These are phyloP conservation scores for Phylloporus sp. DNA, from an alignment of 768 basidiomycete genomes.

Conservation along the genomic window DNA sequence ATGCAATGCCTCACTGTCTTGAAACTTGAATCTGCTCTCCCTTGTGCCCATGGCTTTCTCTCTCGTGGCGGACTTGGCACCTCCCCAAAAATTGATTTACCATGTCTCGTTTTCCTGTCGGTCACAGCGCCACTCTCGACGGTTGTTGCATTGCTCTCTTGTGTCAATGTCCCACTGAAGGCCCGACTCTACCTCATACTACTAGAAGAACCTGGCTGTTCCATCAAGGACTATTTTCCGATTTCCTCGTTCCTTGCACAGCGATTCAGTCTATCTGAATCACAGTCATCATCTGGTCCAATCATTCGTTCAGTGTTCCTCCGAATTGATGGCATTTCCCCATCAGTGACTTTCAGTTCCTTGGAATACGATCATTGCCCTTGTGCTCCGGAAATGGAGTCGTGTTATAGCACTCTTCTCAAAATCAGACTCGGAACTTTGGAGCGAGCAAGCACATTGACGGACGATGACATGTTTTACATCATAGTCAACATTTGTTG, in stretches of 20 bases:
- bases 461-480: not conserved
- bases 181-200: not conserved
- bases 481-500: not conserved
- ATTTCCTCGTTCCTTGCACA: not conserved
- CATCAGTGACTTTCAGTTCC: not conserved
- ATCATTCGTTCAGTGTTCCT: not conserved
- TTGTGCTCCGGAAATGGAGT: not conserved
- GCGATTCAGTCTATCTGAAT: not conserved
- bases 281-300: not conserved
- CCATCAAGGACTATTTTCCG: not conserved
- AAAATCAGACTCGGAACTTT: not conserved
- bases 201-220: not conserved
- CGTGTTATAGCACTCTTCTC: not conserved
- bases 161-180: not conserved
- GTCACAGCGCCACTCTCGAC: too few relatives aligned
- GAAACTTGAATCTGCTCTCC: constrained; percentile 29
- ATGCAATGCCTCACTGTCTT: constrained; percentile 35
- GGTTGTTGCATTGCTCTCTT: too few relatives aligned
- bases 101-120: too few relatives aligned
- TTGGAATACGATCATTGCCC: not conserved
- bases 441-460: too few relatives aligned
- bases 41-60: not conserved
- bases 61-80: not conserved
- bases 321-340: not conserved
- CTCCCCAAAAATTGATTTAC: not conserved